phyloP scores from a whole-genome alignment of 2,329 filamentous ascomycete species.

The Phoma sp. region DNA sequence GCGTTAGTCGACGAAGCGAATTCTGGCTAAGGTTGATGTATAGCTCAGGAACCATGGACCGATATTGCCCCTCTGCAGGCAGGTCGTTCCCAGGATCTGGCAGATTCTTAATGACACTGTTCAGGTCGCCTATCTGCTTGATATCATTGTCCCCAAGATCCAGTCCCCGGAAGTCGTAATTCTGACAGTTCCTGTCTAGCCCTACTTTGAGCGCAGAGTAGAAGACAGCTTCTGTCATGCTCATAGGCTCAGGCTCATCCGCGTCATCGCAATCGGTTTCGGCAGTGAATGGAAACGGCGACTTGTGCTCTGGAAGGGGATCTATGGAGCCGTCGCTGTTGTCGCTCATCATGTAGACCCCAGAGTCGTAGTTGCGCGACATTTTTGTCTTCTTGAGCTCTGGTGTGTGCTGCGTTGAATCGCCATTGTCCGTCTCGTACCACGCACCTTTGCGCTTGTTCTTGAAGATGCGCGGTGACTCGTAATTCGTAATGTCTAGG shows the following conservation, averaged over 20 bases:
- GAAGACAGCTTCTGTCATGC: slow-evolving; percentile 18
- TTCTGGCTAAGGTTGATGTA: slow-evolving; percentile 34
- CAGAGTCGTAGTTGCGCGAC: slow-evolving; percentile 41
- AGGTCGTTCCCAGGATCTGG: slow-evolving; percentile 33
- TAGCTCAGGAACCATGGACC: slow-evolving; percentile 38
- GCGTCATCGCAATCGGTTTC: background rate
- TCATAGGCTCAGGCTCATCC: slow-evolving; percentile 10
- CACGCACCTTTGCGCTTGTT: slow-evolving; percentile 43
- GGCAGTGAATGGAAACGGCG: slow-evolving; percentile 20
- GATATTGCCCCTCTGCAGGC: slow-evolving; percentile 37
- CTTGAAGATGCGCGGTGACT: slow-evolving; percentile 41
- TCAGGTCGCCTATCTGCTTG: slow-evolving; percentile 31
- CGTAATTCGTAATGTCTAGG: slow-evolving; percentile 40
- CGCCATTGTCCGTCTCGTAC: slow-evolving; percentile 31
- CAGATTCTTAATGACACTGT: slow-evolving; percentile 32
- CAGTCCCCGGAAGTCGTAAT: slow-evolving; percentile 23
- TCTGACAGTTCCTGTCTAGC: slow-evolving; percentile 23
- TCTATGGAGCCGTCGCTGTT: slow-evolving; percentile 26
- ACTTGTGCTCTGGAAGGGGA: slow-evolving; percentile 20
- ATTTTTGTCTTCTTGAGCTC: slow-evolving; percentile 38
- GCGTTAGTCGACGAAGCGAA: slow-evolving; percentile 24
- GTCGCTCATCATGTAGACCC: slow-evolving; percentile 43
- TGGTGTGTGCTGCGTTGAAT: slow-evolving; percentile 20
- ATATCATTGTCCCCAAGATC: slow-evolving; percentile 33
- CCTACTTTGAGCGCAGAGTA: slow-evolving; percentile 17